Base-by-base conservation (phyloP, 768 basidiomycete species). In the Auricularia cornea region DNA sequence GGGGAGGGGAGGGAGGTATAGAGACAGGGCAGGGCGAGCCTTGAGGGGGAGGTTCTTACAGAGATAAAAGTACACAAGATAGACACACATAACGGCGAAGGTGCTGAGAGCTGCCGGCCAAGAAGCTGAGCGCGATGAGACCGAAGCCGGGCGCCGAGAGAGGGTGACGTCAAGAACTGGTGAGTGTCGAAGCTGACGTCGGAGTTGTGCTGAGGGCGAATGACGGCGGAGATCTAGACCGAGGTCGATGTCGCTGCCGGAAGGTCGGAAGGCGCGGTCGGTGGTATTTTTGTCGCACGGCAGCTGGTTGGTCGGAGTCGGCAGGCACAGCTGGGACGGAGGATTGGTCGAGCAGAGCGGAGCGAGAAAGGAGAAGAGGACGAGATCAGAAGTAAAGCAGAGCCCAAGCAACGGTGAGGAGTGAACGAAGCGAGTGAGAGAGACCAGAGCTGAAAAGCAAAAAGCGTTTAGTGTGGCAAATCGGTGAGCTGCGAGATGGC, bases 161-260 rank as follows among this genome's bases (percentile, higher is more conserved):
- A 20, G 11, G 44, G 44, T 20, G 44, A 48, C 44, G 44, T 20
- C 44, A 48, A 48, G 44, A 48, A 18, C 8, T 18, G 38, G 23
- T 48, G 11, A 8, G 20, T 10, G 20, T 48, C 44, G 23, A 23
- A 20, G 60, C 60, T 61, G 60, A 61, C n/a, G 60, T 61, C 60
- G 60, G 31, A 28, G 51, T 52, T 38, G 60, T 38, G 23, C 31
- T 60, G 60, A 60, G 26, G 16, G 28, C n/a, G 20, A 14, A 60
- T 23, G 60, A 23, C 23, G 60, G 33, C 33, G 41, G 28, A 14
- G 41, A 12, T 60, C 28, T 18, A 28, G 31, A 35, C 30, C n/a
- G 59, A 38, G 8, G 35, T 38, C 16, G 12, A 10, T n/a, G 20
- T 28, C 28, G 51, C 8, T 28, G 20, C 20, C 51, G 51, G 51